phyloP scores from a whole-genome alignment of 176 grass and related monocot species.

The Ampelocalamus luodianensis region DNA sequence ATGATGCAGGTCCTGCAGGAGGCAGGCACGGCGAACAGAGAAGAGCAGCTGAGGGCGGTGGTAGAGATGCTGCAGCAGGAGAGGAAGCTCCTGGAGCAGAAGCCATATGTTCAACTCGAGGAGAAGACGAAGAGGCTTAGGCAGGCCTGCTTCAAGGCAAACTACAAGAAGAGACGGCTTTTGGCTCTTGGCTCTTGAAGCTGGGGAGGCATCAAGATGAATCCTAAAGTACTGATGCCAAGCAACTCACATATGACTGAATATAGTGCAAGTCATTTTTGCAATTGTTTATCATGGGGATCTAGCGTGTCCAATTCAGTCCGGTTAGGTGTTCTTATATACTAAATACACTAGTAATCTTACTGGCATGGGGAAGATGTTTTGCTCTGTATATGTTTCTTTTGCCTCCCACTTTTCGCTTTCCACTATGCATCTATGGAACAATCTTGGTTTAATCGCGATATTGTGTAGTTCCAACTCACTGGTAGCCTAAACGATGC shows the following conservation, averaged over 20 bases:
- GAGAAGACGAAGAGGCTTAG: conserved; percentile 74
- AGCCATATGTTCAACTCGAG: conserved; percentile 55
- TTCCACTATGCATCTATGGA: not conserved
- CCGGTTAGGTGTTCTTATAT: not conserved
- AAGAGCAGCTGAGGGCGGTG: conserved; percentile 38
- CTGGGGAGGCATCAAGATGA: conserved; percentile 27
- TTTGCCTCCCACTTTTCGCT: not conserved
- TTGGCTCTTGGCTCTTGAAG: conserved; percentile 47
- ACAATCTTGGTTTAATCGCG: not conserved
- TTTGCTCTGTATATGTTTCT: not conserved
- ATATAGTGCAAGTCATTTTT: not conserved
- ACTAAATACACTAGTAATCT: not conserved
- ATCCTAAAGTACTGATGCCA: not conserved
- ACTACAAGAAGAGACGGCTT: conserved; percentile 68
- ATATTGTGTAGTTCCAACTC: not conserved
- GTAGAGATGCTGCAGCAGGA: conserved; percentile 63
- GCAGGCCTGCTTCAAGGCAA: conserved; percentile 78
- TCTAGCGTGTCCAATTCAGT: not conserved
- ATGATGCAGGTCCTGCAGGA: conserved; percentile 46
- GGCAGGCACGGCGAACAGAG: conserved; percentile 42
- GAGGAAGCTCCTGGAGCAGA: conserved; percentile 59
- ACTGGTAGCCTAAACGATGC: not conserved
- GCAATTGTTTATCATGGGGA: not conserved
- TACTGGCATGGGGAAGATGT: not conserved
- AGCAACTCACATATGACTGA: not conserved